phyloP scores from a whole-genome alignment of 2,329 filamentous ascomycete genomes.

The Apiospora saccharicola region DNA sequence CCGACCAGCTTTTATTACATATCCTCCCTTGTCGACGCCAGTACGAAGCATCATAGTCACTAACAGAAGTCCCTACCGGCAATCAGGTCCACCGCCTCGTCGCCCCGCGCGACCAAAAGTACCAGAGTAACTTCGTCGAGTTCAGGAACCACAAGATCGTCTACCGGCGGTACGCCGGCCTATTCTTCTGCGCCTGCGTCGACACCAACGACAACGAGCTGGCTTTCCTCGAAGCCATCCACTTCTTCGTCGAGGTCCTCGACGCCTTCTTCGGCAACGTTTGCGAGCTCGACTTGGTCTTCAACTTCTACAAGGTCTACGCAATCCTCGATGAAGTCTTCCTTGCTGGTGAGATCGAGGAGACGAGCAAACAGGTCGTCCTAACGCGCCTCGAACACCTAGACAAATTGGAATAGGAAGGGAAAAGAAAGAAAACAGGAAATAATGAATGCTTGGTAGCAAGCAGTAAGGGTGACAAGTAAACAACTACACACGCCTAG shows the following conservation, averaged over 20 bases:
- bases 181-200: constrained; percentile 99
- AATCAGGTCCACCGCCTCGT: constrained; percentile 93
- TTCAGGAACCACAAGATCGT: constrained; percentile 94
- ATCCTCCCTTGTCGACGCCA: not conserved
- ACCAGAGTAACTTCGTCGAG: constrained; percentile 99
- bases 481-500: not conserved
- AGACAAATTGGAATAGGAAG: constrained; percentile 88
- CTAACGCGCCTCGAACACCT: constrained; percentile 92
- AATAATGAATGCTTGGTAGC: not conserved
- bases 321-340: constrained; percentile 99
- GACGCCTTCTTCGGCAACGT: constrained; percentile 99
- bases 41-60: not conserved
- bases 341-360: constrained; percentile 95
- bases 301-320: constrained; percentile 89
- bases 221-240: constrained; percentile 94
- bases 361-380: constrained; percentile 98
- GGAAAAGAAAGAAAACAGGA: not conserved
- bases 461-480: not conserved
- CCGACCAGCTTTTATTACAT: not conserved
- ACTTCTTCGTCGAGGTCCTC: constrained; percentile 99
- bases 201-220: constrained; percentile 99
- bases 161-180: constrained; percentile 94
- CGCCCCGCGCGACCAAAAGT: constrained; percentile 96
- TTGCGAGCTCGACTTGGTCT: constrained; percentile 92
- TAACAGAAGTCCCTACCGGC: not conserved